Evolutionary conservation across 306 rosid genomes (phyloP), one percentile per base, ranked within the genome.

Genomic region (Quercus variabilis): DNA sequence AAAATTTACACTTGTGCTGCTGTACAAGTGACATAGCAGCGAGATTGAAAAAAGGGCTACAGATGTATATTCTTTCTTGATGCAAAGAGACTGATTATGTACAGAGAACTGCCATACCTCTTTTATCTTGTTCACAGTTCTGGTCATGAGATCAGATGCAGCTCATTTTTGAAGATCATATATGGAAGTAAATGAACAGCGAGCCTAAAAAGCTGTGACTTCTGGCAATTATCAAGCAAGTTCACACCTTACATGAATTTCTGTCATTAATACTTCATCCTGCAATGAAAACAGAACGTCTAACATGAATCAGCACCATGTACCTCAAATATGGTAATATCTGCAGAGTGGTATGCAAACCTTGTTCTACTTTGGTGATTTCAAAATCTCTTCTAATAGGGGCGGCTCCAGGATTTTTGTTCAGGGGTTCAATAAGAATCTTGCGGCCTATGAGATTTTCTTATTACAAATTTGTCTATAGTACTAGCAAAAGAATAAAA

Each of bases 331-430:
- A 63, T 19, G 58, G 20, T 52, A 74, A 38, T 64, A 64, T 49
- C 30, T 33, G 71, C 17, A 41, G 70, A 68, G 51, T 49, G 52
- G 25, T 70, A 52, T 67, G 74, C 63, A 15, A 81, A 91, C 98
- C 99, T 92, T 79, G 77, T 51, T 95, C 82, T 85, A 87, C 83
- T 73, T 84, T 62, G 92, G 90, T 46, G 85, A 82, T 73, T 85
- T 86, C 82, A 95, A 6, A 6, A 38, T 38, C 43, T 6, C 43
- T 38, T 38, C 26, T 25, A 25, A 25, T 1, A 25, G 26, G 26
- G 26, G 26, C 1, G 26, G 1, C 26, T 25, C 26, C 26, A 25
- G 26, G 26, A 25, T 25, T 25, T 25, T 25, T 25, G 26, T 25
- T 25, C 26, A 25, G 26, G 26, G 26, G 1, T 1, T 25, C 26